These are phyloP conservation scores for Chrysanthemum makinoi DNA, from an alignment of 129 eudicot genomes.

Conservation along the genomic window DNA sequence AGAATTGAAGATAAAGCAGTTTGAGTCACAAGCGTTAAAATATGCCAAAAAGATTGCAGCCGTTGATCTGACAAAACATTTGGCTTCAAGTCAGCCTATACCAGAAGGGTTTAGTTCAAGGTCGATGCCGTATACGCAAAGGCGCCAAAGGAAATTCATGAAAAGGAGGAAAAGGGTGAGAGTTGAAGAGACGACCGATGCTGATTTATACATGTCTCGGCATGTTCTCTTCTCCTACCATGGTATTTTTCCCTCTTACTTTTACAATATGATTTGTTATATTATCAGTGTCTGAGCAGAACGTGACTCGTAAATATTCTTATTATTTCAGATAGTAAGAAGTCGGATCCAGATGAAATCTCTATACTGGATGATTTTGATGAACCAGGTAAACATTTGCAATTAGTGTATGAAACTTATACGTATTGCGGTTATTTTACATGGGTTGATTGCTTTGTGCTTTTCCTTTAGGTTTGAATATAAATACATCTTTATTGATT, in stretches of 20 bases:
- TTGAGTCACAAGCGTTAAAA: conserved; percentile 61
- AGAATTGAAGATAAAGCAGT: conserved; percentile 72
- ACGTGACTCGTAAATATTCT: no score
- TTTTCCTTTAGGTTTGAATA: not conserved
- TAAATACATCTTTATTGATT: conserved; percentile 6
- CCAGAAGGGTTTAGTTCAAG: conserved; percentile 59
- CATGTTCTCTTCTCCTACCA: conserved; percentile 75
- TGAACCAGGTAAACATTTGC: conserved; percentile 50
- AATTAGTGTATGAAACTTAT: conserved; percentile 5
- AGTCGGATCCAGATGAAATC: conserved; percentile 58
- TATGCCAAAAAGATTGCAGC: conserved; percentile 47
- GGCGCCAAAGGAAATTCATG: conserved; percentile 52
- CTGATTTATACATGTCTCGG: conserved; percentile 55
- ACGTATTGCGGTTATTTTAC: conserved; percentile 11
- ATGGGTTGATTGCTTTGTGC: conserved; percentile 8
- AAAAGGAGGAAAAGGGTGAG: conserved; percentile 81
- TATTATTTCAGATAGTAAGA: conserved; percentile 63
- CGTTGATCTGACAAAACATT: conserved; percentile 44
- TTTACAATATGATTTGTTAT: conserved; percentile 9
- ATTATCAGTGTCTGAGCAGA: not conserved
- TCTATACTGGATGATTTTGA: conserved; percentile 54
- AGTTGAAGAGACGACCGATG: conserved; percentile 65
- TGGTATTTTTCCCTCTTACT: conserved; percentile 39
- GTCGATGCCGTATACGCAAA: conserved; percentile 55
- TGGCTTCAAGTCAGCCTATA: conserved; percentile 45